Percentiles rank a stretch among this genome's conserved stretches.
Conservation (phyloP, 176 grass and related monocot genomes). For the Triticum urartu region DNA sequence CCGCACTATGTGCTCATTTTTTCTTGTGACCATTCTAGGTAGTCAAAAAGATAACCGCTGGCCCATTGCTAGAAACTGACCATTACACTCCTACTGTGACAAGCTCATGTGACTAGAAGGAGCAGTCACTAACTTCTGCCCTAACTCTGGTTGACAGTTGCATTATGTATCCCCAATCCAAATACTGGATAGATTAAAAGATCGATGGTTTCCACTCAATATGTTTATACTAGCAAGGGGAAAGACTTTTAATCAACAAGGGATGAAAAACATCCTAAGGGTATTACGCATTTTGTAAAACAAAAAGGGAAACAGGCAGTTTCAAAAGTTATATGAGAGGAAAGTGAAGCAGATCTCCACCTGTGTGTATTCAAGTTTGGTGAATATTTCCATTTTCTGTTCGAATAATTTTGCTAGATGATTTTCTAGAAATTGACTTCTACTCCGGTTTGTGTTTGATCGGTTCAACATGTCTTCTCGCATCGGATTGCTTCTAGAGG, state of each 20-base stretch:
- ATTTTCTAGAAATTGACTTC: slow-evolving; percentile 98
- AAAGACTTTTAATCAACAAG: slow-evolving; percentile 14
- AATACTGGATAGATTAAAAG: slow-evolving; percentile 11
- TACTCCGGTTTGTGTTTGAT: slow-evolving; percentile 71
- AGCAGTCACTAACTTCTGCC: slow-evolving; percentile 7
- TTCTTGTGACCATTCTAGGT: background rate
- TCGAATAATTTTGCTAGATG: slow-evolving; percentile 98
- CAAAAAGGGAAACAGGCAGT: background rate
- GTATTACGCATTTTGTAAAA: slow-evolving; percentile 17
- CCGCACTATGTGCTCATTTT: background rate
- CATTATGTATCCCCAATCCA: background rate
- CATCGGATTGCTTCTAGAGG: slow-evolving; percentile 86
- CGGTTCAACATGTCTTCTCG: slow-evolving; percentile 78
- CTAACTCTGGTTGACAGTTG: background rate
- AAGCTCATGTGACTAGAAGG: slow-evolving; percentile 12
- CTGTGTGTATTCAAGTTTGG: slow-evolving; percentile 99
- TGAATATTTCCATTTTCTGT: slow-evolving; percentile 99
- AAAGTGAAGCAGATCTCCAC: slow-evolving; percentile 34
- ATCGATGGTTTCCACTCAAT: slow-evolving; percentile 24
- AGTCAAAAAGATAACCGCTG: background rate
- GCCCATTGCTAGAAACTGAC: background rate
- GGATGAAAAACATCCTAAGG: slow-evolving; percentile 11
- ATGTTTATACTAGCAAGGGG: slow-evolving; percentile 13
- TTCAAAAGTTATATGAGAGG: background rate
- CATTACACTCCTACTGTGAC: background rate